Percentiles rank a stretch among this genome's conserved stretches.
Conservation (phyloP, 495 filamentous ascomycete species). For the Haplographium delicatum region DNA sequence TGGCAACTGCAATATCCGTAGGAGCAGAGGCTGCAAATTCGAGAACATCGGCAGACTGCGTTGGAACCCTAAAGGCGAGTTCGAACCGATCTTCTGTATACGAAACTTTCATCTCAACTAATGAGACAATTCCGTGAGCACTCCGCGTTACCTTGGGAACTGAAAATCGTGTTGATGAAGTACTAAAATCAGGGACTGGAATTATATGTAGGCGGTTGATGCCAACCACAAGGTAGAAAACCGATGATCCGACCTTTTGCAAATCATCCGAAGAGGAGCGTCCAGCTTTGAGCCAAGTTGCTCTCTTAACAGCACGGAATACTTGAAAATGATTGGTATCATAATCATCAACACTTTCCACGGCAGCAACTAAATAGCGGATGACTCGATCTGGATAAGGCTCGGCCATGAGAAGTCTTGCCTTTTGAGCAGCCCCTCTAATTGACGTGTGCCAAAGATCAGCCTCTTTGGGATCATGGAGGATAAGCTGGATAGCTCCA, state of each 20-base stretch:
- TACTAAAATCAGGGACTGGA: constrained; percentile 56
- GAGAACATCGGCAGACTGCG: constrained; percentile 55
- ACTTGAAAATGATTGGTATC: constrained; percentile 66
- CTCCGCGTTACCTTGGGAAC: constrained; percentile 37
- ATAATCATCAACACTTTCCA: constrained; percentile 64
- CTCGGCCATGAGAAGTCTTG: constrained; percentile 42
- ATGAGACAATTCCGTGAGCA: constrained; percentile 67
- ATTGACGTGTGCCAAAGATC: constrained; percentile 72
- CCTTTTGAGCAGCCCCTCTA: constrained; percentile 51
- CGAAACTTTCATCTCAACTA: constrained; percentile 62
- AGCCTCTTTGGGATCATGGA: constrained; percentile 65
- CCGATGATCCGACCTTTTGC: constrained; percentile 62
- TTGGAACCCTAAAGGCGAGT: constrained; percentile 71
- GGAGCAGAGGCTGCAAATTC: constrained; percentile 77
- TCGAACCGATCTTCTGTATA: constrained; percentile 80
- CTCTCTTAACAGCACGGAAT: constrained; percentile 78
- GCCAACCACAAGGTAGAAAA: constrained; percentile 83
- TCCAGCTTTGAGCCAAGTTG: constrained; percentile 48
- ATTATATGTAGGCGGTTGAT: constrained; percentile 78
- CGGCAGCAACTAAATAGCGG: constrained; percentile 56
- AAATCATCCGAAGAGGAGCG: constrained; percentile 68
- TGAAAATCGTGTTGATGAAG: constrained; percentile 47
- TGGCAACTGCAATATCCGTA: constrained; percentile 66
- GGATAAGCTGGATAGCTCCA: constrained; percentile 61
- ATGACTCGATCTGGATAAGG: constrained; percentile 56